phyloP scores from a whole-genome alignment of 2,329 filamentous ascomycete genomes.

The Aspergillus hortae region DNA sequence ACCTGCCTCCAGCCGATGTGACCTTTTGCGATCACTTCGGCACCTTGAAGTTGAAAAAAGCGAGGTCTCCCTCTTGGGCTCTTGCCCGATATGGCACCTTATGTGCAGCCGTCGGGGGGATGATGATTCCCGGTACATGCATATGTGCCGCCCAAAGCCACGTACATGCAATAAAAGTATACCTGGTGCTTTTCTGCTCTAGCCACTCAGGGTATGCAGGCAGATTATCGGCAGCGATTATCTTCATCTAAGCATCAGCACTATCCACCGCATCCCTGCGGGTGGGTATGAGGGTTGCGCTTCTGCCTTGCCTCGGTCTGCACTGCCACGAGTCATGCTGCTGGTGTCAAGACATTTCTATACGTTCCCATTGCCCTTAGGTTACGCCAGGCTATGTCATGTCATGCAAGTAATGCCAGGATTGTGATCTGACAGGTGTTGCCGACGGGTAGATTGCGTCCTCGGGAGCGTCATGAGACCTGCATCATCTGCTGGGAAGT shows the following conservation, averaged over 20 bases:
- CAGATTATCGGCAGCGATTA: not conserved
- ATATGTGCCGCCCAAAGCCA: constrained; percentile 1
- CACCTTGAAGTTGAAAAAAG: not conserved
- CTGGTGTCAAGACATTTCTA: not conserved
- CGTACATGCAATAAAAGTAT: not conserved
- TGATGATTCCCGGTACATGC: constrained; percentile 2
- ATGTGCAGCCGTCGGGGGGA: not conserved
- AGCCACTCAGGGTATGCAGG: not conserved
- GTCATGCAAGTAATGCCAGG: constrained; percentile 17
- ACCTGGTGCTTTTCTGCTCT: not conserved
- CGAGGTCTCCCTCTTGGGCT: not conserved
- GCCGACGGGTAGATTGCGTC: not conserved
- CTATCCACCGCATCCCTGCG: not conserved
- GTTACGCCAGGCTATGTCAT: constrained; percentile 12
- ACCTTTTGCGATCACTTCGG: not conserved
- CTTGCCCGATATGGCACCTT: not conserved
- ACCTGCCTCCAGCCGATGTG: too few relatives aligned
- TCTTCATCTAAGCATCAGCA: constrained; percentile 6
- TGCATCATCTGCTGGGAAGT: not conserved
- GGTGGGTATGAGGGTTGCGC: not conserved
- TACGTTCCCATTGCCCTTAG: constrained; percentile 1
- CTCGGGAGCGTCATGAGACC: not conserved
- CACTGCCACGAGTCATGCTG: not conserved
- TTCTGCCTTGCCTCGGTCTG: not conserved
- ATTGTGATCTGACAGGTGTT: constrained; percentile 2